These are phyloP conservation scores for Waitea zeae DNA, from an alignment of 1,284 basidiomycete genomes.

Conservation along the genomic window DNA sequence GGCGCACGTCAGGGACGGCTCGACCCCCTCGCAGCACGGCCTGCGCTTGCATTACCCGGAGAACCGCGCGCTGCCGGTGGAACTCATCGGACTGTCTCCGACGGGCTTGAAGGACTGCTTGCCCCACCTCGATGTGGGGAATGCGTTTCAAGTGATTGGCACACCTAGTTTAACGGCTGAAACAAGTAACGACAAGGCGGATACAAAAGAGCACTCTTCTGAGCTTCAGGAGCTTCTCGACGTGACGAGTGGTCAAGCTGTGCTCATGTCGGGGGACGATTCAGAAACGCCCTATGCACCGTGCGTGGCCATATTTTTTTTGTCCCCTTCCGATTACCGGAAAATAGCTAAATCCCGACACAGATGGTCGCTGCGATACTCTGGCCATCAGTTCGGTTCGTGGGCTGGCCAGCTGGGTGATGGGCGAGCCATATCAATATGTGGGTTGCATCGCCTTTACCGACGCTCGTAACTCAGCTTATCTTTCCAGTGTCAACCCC, in stretches of 20 bases:
- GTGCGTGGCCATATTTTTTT: too few relatives aligned
- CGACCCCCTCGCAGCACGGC: conserved; percentile 4
- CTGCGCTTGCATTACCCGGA: conserved; percentile 28
- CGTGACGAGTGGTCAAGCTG: conserved; percentile 64
- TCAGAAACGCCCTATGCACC: conserved; percentile 49
- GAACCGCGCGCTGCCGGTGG: conserved; percentile 37
- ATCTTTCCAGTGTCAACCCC: conserved; percentile 55
- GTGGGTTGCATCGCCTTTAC: too few relatives aligned
- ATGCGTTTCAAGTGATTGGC: conserved; percentile 51
- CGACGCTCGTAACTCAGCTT: too few relatives aligned
- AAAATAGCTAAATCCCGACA: too few relatives aligned
- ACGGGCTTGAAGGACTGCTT: conserved; percentile 58
- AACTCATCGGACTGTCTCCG: conserved; percentile 56
- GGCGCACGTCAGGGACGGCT: conserved; percentile 14
- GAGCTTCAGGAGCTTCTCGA: conserved; percentile 61
- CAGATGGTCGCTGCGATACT: conserved; percentile 80
- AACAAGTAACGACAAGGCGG: conserved; percentile 11
- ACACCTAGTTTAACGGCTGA: conserved; percentile 24
- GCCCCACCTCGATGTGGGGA: conserved; percentile 78
- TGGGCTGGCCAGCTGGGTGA: conserved; percentile 98
- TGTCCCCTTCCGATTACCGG: too few relatives aligned
- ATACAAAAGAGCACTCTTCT: conserved; percentile 13
- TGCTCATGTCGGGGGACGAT: conserved; percentile 37
- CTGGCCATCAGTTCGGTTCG: conserved; percentile 81
- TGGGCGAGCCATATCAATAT: conserved; percentile 79